Evolutionary conservation across 306 rosid species (phyloP).

Genomic region (Quercus ilex): DNA sequence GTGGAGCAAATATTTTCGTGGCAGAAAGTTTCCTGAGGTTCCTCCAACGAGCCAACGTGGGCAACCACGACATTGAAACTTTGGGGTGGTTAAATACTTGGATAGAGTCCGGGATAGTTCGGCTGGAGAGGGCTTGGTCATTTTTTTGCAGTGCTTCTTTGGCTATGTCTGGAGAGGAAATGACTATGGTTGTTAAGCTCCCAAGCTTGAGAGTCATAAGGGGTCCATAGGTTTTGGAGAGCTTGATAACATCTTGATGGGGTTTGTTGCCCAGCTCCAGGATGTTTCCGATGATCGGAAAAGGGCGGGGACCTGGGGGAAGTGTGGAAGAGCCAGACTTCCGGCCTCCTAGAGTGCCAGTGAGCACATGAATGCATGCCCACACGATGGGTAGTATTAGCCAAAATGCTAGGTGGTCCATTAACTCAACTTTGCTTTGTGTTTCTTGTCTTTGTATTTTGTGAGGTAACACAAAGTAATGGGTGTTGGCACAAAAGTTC

Average conservation of each 20-base stretch:
- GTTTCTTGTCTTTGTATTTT: not conserved
- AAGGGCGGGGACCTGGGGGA: constrained; percentile 53
- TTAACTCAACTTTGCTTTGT: not conserved
- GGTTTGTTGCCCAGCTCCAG: constrained; percentile 38
- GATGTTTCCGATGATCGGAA: constrained; percentile 50
- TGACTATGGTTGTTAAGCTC: constrained; percentile 20
- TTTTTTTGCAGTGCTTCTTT: constrained; percentile 24
- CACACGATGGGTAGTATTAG: not conserved
- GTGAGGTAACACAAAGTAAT: too few species aligned
- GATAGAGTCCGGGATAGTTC: not conserved
- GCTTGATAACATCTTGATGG: constrained; percentile 11
- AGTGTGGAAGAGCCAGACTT: not conserved
- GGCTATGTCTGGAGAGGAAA: constrained; percentile 22
- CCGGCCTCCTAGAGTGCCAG: not conserved
- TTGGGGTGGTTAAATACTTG: constrained; percentile 21
- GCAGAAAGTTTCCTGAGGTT: constrained; percentile 21
- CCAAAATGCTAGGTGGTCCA: not conserved
- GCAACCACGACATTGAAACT: constrained; percentile 3
- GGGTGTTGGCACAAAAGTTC: too few species aligned
- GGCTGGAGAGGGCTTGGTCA: constrained; percentile 15
- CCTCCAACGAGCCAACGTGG: constrained; percentile 8
- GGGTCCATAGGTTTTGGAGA: constrained; percentile 23
- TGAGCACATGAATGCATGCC: not conserved
- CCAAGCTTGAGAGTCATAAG: constrained; percentile 20
- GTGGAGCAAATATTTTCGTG: constrained; percentile 13